Conservation (phyloP, 176 grass and related monocot genomes). For the Eremochloa ophiuroides region DNA sequence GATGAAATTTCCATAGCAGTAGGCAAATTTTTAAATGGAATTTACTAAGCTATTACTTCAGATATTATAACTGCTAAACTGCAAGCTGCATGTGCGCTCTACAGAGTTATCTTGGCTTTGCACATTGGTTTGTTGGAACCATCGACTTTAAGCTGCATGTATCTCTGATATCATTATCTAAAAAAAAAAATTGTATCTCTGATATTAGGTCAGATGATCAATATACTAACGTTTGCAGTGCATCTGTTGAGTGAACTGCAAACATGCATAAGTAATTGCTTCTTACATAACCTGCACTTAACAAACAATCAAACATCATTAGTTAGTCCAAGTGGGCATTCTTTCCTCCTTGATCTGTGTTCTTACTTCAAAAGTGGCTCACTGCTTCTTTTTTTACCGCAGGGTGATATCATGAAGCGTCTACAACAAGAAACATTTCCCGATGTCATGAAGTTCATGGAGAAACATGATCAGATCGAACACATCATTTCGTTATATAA, state of each 20-base stretch:
- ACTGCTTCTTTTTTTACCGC: neutral
- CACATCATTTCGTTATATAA: conserved; percentile 44
- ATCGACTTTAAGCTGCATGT: neutral
- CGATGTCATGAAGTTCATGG: conserved; percentile 57
- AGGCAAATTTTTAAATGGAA: neutral
- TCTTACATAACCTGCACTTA: neutral
- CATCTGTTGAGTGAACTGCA: neutral
- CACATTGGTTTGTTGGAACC: neutral
- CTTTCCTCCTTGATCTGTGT: neutral
- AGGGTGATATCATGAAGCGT: conserved; percentile 71
- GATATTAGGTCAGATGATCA: neutral
- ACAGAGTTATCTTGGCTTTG: neutral
- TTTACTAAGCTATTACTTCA: neutral
- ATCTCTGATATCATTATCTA: no score
- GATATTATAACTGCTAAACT: neutral
- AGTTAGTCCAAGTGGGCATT: neutral
- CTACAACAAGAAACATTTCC: conserved; percentile 57
- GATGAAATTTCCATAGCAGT: neutral
- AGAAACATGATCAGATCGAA: conserved; percentile 65
- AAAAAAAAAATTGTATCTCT: neutral
- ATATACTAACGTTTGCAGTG: neutral
- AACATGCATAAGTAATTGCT: neutral
- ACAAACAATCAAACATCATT: neutral
- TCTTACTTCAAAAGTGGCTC: neutral
- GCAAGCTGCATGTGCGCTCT: neutral